A percentile compares a stretch with the other conserved stretches of the same genome.
Evolutionary conservation across 2,329 filamentous ascomycete species (phyloP).

Genomic region (Venturia effusa): DNA sequence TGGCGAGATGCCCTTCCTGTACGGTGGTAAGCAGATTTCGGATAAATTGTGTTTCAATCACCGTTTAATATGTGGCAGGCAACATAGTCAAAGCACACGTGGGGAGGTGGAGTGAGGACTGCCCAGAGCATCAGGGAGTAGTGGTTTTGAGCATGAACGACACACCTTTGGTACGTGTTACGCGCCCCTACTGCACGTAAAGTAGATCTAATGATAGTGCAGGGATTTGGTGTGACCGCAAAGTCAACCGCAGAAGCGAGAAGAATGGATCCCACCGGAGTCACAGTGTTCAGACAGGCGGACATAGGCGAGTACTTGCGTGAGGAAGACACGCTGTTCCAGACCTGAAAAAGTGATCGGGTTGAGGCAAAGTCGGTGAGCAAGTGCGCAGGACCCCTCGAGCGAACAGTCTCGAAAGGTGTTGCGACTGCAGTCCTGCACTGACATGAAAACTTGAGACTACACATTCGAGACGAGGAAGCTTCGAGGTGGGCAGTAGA

Average conservation of each 20-base stretch:
- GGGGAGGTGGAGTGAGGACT: conserved; percentile 80
- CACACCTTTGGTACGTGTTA: conserved; percentile 50
- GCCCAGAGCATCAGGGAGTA: conserved; percentile 84
- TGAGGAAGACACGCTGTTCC: conserved; percentile 60
- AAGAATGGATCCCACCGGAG: conserved; percentile 78
- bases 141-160: conserved; percentile 89
- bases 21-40: conserved; percentile 49
- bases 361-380: neutral
- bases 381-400: too few relatives aligned
- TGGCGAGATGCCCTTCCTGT: conserved; percentile 94
- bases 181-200: neutral
- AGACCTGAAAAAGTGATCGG: conserved; percentile 29
- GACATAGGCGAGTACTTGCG: conserved; percentile 92
- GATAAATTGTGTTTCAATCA: neutral
- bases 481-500: too few relatives aligned
- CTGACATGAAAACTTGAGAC: too few relatives aligned
- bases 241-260: conserved; percentile 74
- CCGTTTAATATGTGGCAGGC: neutral
- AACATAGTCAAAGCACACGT: conserved; percentile 78
- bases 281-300: conserved; percentile 82
- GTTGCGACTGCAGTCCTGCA: too few relatives aligned
- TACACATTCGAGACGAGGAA: too few relatives aligned
- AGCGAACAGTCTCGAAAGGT: too few relatives aligned
- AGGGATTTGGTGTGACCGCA: conserved; percentile 90
- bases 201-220: conserved; percentile 12